Evolutionary conservation across 148 eudicot species (phyloP), one percentile per base, ranked within the genome.

Genomic region (Camellia granthamiana): DNA sequence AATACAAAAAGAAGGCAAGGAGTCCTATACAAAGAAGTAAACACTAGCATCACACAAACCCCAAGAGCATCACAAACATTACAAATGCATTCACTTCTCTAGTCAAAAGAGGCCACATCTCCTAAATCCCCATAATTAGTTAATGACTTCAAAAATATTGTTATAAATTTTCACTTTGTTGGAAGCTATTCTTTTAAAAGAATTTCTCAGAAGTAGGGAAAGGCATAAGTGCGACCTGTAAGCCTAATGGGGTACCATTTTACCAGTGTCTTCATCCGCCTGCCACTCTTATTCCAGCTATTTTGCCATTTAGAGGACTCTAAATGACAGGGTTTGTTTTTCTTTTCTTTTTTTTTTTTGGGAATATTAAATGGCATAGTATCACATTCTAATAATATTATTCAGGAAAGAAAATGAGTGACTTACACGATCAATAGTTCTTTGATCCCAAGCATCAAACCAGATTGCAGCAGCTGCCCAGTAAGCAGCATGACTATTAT

Each of bases 381-480:
- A 23, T 64, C 49, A 38, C 16, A 49, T 68, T 19, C 15, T 54
- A 42, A 63, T 55, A 46, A 8, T 14, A 74, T 52, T 77, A 55
- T 10, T 8, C 58, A 69, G 38, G 76, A 69, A 60, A 65, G 65
- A 51, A 11, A 72, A 81, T 41, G 51, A 15, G 70, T 77, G 47
- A 86, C 98, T 93, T 90, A 95, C 99, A 76, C 99, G 97, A 77
- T 95, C 99, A 81, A 92, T 84, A 19, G 88, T 87, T 85, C 83
- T 89, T 85, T 92, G 97, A 85, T 95, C 97, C 99, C 99, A 95
- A 76, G 90, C 90, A 89, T 87, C 92, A 76, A 87, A 89, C 99
- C 99, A 95, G 70, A 90, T 88, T 67, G 92, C 97, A 81, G 99
- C 99, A 74, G 95, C 96, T 56, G 92, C 89, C 99, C 99, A 95